Evolutionary conservation across 2,329 filamentous ascomycete genomes (phyloP), one percentile per base, ranked within the genome.

Genomic region (Ophiostoma quercus): DNA sequence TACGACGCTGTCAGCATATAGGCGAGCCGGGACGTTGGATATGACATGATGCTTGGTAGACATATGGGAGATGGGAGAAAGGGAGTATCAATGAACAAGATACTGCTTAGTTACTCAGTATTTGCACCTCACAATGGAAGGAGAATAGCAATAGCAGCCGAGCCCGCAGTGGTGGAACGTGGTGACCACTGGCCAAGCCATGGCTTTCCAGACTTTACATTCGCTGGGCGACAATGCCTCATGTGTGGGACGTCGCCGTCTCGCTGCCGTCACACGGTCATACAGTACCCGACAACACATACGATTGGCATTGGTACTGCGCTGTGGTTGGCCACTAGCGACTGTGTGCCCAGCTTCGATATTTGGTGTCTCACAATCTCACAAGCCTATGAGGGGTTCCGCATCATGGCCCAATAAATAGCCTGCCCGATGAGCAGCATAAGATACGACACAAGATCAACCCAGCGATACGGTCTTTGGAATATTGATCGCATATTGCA

Each of bases 201-300:
- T 63, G 60, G 60, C 60, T 63, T 63, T 32, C 29, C 32, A 62
- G 51, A 32, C 57, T 62, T 62, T 4, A 8, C 7, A 60, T 60
- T 60, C 14, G 54, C 22, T 60, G 51, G 25, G 14, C 57, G 57
- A 62, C 57, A 62, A 34, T 57, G 47, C 51, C n/a, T 25, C 54
- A 34, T 25, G 51, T 25, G 11, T 57, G 22, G 22, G 51, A 57
- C 51, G n/a, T 8, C 51, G 51, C 51, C 51, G 11, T 25, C 51
- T 22, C 7, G 51, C 51, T 57, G 51, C 51, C 9, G 51, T 25
- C 16, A 25, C 51, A 57, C 25, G 11, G n/a, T 57, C 51, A 4
- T 9, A 57, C 22, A 32, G 57, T 32, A 32, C 57, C 25, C 57
- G 57, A 32, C 57, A 62, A 32, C 25, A 12, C 51, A 62, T 32